phyloP scores from a whole-genome alignment of 495 filamentous ascomycete genomes.

The Hypoxylon fragiforme region DNA sequence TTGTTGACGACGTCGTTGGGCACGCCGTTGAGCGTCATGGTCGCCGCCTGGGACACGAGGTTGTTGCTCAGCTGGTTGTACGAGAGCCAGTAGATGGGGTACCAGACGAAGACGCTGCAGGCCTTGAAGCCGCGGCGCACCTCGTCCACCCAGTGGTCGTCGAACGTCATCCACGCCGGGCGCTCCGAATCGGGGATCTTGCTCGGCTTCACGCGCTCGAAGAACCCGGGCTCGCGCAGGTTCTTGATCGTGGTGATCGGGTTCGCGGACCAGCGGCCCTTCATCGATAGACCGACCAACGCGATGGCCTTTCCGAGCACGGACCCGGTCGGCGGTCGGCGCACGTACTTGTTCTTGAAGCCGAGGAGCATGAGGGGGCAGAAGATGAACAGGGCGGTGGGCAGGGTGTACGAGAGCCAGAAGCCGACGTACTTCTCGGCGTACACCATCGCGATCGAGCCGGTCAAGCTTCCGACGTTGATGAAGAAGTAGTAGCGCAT shows the following conservation, averaged over 20 bases:
- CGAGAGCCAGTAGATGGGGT: slow-evolving; percentile 57
- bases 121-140: slow-evolving; percentile 69
- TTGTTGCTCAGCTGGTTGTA: slow-evolving; percentile 63
- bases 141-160: slow-evolving; percentile 75
- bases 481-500: slow-evolving; percentile 71
- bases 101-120: slow-evolving; percentile 68
- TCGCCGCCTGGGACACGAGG: slow-evolving; percentile 73
- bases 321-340: slow-evolving; percentile 62
- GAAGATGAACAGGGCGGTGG: slow-evolving; percentile 59
- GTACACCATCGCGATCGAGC: slow-evolving; percentile 60
- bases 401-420: slow-evolving; percentile 68
- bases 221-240: slow-evolving; percentile 60
- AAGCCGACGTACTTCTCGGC: slow-evolving; percentile 77
- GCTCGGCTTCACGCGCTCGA: slow-evolving; percentile 69
- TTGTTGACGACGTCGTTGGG: slow-evolving; percentile 82
- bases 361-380: slow-evolving; percentile 66
- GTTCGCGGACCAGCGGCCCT: slow-evolving; percentile 65
- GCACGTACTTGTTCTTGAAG: slow-evolving; percentile 63
- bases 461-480: slow-evolving; percentile 65
- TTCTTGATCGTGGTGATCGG: slow-evolving; percentile 56
- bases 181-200: slow-evolving; percentile 47
- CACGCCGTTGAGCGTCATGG: slow-evolving; percentile 68
- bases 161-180: slow-evolving; percentile 71
- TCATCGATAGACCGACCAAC: slow-evolving; percentile 60
- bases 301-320: slow-evolving; percentile 62